Conservation (phyloP, 2,329 filamentous ascomycete species). For the Fusarium coffeatum region DNA sequence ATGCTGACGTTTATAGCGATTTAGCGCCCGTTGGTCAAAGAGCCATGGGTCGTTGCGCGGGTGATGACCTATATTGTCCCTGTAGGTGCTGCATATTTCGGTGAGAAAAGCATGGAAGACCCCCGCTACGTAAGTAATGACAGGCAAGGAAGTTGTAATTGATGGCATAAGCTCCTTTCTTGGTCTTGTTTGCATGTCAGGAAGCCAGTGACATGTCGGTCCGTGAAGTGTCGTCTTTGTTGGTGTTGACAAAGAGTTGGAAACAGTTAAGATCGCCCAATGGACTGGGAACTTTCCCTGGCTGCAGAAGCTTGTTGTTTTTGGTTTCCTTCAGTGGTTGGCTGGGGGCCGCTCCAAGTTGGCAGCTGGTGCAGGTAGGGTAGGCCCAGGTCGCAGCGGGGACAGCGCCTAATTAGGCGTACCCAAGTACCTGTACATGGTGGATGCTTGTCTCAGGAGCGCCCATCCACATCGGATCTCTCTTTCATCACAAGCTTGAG, state of each 20-base stretch:
- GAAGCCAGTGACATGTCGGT: conserved; percentile 3
- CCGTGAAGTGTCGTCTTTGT: neutral
- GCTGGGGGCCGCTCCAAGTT: conserved; percentile 9
- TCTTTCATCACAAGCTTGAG: conserved; percentile 36
- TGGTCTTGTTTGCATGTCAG: neutral
- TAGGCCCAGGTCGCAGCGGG: conserved; percentile 18
- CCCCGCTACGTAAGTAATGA: conserved; percentile 8
- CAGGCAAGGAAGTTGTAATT: conserved; percentile 13
- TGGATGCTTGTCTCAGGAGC: conserved; percentile 32
- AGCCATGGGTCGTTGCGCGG: conserved; percentile 30
- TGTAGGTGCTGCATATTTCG: conserved; percentile 17
- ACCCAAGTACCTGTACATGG: conserved; percentile 25
- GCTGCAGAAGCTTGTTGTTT: conserved; percentile 20
- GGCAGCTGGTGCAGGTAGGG: neutral
- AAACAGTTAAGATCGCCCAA: conserved; percentile 28
- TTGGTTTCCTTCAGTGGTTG: conserved; percentile 21
- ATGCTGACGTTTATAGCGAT: conserved; percentile 15
- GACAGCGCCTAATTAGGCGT: conserved; percentile 29
- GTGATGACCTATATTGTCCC: conserved; percentile 28
- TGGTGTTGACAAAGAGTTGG: neutral
- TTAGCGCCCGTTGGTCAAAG: conserved; percentile 21
- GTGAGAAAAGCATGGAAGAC: conserved; percentile 13
- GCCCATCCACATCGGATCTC: conserved; percentile 26
- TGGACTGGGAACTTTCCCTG: neutral
- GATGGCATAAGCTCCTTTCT: neutral